Evolutionary conservation across 306 rosid species (phyloP).

Genomic region (Rosa chinensis): DNA sequence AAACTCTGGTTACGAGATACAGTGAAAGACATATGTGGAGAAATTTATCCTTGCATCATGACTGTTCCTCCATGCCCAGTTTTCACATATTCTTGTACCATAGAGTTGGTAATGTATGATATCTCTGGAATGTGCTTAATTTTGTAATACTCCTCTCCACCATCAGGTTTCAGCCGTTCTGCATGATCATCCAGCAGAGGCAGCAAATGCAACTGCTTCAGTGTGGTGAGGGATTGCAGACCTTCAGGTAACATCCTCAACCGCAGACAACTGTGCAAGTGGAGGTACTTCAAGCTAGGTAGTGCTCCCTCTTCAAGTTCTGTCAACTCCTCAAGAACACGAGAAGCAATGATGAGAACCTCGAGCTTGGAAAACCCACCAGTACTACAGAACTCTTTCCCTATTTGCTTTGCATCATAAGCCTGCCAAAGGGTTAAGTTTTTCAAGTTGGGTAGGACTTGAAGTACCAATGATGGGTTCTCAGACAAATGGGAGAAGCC

Average conservation of each 20-base stretch:
- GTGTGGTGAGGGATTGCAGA: slow-evolving; percentile 22
- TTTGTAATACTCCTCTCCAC: slow-evolving; percentile 25
- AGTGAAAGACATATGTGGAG: not conserved
- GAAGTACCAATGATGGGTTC: slow-evolving; percentile 24
- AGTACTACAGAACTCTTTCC: slow-evolving; percentile 18
- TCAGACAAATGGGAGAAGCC: slow-evolving; percentile 19
- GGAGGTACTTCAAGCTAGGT: slow-evolving; percentile 26
- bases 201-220: slow-evolving; percentile 8
- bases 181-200: slow-evolving; percentile 23
- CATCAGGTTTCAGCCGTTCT: slow-evolving; percentile 28
- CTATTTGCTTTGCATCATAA: slow-evolving; percentile 21
- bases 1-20: not conserved
- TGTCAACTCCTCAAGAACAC: slow-evolving; percentile 29
- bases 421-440: slow-evolving; percentile 21
- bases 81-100: not conserved
- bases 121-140: slow-evolving; percentile 21
- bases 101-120: slow-evolving; percentile 9
- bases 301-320: slow-evolving; percentile 31
- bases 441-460: slow-evolving; percentile 31
- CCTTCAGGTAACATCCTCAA: slow-evolving; percentile 21
- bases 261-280: slow-evolving; percentile 11
- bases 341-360: slow-evolving; percentile 26
- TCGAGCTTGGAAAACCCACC: slow-evolving; percentile 31
- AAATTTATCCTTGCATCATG: not conserved
- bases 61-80: not conserved